Evolutionary conservation across 1,284 basidiomycete genomes (phyloP).

Genomic region (Austroboletus rostrupii): DNA sequence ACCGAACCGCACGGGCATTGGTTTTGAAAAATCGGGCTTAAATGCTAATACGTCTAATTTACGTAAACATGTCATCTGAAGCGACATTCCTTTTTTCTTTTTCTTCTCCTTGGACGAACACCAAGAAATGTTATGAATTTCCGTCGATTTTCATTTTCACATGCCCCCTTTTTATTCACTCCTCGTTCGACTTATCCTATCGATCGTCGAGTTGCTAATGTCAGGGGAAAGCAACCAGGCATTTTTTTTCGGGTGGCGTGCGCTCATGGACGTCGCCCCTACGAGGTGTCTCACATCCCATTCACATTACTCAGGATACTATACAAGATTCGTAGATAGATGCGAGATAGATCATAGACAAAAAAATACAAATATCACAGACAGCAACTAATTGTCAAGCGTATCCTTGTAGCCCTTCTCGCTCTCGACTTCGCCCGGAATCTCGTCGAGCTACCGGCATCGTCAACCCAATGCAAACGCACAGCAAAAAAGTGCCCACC

Average conservation of each 20-base stretch:
- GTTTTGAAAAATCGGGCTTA: too few relatives aligned
- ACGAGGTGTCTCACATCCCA: constrained; percentile 50
- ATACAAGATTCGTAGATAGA: not conserved
- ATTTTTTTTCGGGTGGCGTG: constrained; percentile 49
- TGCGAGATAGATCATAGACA: too few relatives aligned
- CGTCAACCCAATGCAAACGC: not conserved
- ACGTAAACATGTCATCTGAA: constrained; percentile 13
- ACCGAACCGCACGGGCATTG: not conserved
- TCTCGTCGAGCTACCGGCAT: constrained; percentile 53
- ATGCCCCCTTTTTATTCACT: constrained; percentile 29
- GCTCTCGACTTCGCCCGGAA: constrained; percentile 65
- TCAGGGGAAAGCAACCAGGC: constrained; percentile 39
- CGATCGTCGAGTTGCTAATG: constrained; percentile 45
- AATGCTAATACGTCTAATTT: constrained; percentile 4
- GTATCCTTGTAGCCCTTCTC: constrained; percentile 52
- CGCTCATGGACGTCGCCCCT: constrained; percentile 40
- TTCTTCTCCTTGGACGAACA: not conserved
- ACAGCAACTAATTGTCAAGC: constrained; percentile 27
- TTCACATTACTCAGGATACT: constrained; percentile 13
- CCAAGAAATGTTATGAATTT: not conserved
- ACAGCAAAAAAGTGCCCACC: constrained; percentile 39
- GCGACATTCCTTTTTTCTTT: not conserved
- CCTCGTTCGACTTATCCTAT: constrained; percentile 31
- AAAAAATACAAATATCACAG: too few relatives aligned
- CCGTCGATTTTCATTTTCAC: not conserved